Percentiles rank a stretch among this genome's conserved stretches.
Conservation (phyloP, 2,329 filamentous ascomycete species). For the Stagonosporopsis vannaccii region DNA sequence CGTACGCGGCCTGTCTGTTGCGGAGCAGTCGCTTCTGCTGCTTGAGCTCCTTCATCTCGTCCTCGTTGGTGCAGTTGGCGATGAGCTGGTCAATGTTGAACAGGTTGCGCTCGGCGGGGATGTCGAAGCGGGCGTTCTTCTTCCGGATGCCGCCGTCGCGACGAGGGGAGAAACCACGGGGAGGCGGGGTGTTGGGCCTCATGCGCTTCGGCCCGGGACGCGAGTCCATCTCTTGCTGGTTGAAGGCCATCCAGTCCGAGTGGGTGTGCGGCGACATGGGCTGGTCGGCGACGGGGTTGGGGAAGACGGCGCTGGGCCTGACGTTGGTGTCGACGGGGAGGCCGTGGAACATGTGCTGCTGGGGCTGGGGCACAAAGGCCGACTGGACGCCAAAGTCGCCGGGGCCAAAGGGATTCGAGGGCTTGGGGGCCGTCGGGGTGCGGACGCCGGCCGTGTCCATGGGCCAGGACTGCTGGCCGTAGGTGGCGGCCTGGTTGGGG, state of each 20-base stretch:
- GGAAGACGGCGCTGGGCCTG: conserved; percentile 60
- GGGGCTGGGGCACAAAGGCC: conserved; percentile 52
- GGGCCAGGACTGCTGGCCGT: conserved; percentile 66
- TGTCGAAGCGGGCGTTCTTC: conserved; percentile 98
- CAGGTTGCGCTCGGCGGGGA: conserved; percentile 90
- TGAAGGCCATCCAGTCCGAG: conserved; percentile 64
- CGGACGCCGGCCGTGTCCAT: conserved; percentile 71
- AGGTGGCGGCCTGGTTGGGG: conserved; percentile 55
- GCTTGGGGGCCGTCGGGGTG: conserved; percentile 76
- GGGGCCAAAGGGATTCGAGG: conserved; percentile 68
- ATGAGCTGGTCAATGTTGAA: conserved; percentile 96
- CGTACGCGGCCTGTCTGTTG: conserved; percentile 95
- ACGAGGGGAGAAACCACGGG: conserved; percentile 77
- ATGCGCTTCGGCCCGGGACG: conserved; percentile 62
- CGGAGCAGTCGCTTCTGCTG: conserved; percentile 94
- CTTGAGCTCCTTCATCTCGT: conserved; percentile 97
- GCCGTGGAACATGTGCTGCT: conserved; percentile 51
- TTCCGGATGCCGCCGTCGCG: conserved; percentile 92
- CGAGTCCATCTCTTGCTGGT: conserved; percentile 59
- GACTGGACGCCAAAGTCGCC: conserved; percentile 58
- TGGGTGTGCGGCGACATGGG: conserved; percentile 69
- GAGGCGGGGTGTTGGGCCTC: conserved; percentile 70
- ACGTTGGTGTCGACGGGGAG: conserved; percentile 50
- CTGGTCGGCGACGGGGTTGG: conserved; percentile 50
- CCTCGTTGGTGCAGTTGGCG: conserved; percentile 83